Conservation (phyloP, 2,329 filamentous ascomycete species). For the Rasamsonia emersonii region DNA sequence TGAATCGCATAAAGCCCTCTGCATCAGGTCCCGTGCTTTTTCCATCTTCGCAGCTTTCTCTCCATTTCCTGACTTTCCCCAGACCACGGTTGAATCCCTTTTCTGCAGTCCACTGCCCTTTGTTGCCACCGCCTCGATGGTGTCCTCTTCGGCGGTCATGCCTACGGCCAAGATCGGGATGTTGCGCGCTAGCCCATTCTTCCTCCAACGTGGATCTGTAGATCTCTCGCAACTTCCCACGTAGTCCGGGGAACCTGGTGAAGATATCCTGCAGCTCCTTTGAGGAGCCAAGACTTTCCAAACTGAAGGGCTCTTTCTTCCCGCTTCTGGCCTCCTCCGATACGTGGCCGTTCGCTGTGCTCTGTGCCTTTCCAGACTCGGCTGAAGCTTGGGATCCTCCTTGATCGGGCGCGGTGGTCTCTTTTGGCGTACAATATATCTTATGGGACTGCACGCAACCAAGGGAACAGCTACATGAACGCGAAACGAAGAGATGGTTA, state of each 20-base stretch:
- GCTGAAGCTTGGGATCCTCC: conserved; percentile 4
- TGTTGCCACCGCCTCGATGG: too few species aligned
- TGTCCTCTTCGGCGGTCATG: conserved; percentile 20
- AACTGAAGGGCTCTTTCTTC: conserved; percentile 6
- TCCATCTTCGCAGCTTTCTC: conserved; percentile 29
- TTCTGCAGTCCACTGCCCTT: conserved; percentile 28
- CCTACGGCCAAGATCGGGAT: conserved; percentile 15
- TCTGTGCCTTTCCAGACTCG: neutral
- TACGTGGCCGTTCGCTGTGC: conserved; percentile 5
- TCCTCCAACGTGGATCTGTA: conserved; percentile 33
- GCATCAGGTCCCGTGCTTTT: conserved; percentile 21
- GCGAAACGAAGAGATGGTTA: conserved; percentile 2
- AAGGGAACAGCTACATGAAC: conserved; percentile 34
- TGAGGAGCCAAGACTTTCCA: conserved; percentile 17
- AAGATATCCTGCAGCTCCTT: conserved; percentile 31
- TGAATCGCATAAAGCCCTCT: conserved; percentile 31
- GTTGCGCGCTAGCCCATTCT: conserved; percentile 29
- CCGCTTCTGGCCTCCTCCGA: conserved; percentile 4
- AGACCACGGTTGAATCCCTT: conserved; percentile 36
- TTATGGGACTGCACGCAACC: conserved; percentile 38
- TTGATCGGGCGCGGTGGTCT: conserved; percentile 10
- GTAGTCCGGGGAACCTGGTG: conserved; percentile 29
- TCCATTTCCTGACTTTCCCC: conserved; percentile 29
- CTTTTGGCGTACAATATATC: conserved; percentile 31
- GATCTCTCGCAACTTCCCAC: conserved; percentile 32